Evolutionary conservation across 768 basidiomycete species (phyloP).

Genomic region (Boletus rubropictus): DNA sequence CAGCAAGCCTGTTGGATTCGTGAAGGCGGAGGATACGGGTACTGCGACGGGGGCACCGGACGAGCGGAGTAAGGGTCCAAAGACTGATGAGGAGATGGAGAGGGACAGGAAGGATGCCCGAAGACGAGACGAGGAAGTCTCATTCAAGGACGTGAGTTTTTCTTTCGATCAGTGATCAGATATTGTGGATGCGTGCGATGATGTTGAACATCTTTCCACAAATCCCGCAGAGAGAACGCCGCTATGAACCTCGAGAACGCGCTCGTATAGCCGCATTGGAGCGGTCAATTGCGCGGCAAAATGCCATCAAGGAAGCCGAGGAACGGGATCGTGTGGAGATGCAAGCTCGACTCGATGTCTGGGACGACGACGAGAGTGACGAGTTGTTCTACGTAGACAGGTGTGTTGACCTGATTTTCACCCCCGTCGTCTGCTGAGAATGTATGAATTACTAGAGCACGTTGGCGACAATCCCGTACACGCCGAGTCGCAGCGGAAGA

Average conservation of each 20-base stretch:
- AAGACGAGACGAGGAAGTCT: slow-evolving; percentile 73
- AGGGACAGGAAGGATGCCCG: slow-evolving; percentile 71
- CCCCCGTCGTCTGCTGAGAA: not conserved
- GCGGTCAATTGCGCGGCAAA: slow-evolving; percentile 67
- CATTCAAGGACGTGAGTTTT: slow-evolving; percentile 76
- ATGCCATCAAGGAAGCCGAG: slow-evolving; percentile 67
- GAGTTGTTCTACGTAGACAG: slow-evolving; percentile 91
- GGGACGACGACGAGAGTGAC: slow-evolving; percentile 91
- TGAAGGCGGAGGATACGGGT: slow-evolving; percentile 57
- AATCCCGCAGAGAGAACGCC: slow-evolving; percentile 70
- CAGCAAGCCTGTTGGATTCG: slow-evolving; percentile 76
- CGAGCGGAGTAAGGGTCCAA: slow-evolving; percentile 38
- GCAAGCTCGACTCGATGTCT: slow-evolving; percentile 74
- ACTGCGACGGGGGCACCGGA: slow-evolving; percentile 30
- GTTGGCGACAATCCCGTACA: slow-evolving; percentile 79
- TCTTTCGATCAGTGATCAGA: not conserved
- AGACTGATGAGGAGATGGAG: slow-evolving; percentile 89
- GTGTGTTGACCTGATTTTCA: slow-evolving; percentile 37
- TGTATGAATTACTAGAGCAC: slow-evolving; percentile 40
- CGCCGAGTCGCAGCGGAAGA: slow-evolving; percentile 73
- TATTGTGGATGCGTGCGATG: not conserved
- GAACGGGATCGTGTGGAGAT: slow-evolving; percentile 77
- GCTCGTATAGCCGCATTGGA: slow-evolving; percentile 73
- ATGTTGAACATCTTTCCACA: not conserved
- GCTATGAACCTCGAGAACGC: slow-evolving; percentile 89